Percentiles rank a stretch among this genome's conserved stretches.
These are phyloP conservation scores for Phlebopus sp. DNA, from an alignment of 1,284 basidiomycete species.

Conservation along the genomic window DNA sequence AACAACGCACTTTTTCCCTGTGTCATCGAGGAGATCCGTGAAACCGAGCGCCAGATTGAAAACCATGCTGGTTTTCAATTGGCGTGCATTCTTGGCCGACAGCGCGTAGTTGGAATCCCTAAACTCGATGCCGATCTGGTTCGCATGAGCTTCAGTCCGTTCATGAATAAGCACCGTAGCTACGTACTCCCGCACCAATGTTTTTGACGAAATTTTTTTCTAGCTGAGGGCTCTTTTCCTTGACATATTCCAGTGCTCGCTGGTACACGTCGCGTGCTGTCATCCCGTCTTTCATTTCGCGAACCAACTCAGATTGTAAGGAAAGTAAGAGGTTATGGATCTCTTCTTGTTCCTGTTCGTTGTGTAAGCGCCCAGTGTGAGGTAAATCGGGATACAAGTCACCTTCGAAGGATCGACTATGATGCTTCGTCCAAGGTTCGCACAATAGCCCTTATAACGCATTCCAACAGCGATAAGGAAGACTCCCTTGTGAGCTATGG, in stretches of 20 bases:
- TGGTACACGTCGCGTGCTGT: constrained; percentile 79
- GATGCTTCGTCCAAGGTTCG: constrained; percentile 90
- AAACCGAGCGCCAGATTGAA: constrained; percentile 86
- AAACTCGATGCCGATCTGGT: constrained; percentile 90
- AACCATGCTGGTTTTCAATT: constrained; percentile 79
- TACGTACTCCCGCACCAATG: constrained; percentile 82
- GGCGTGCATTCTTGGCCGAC: constrained; percentile 75
- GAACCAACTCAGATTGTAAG: constrained; percentile 76
- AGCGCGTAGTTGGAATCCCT: constrained; percentile 86
- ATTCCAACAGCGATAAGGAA: constrained; percentile 87
- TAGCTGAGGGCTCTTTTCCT: constrained; percentile 77
- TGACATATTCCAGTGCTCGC: constrained; percentile 70
- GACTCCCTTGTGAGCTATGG: constrained; percentile 88
- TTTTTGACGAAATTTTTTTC: constrained; percentile 87
- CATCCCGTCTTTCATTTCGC: constrained; percentile 80
- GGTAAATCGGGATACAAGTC: constrained; percentile 20
- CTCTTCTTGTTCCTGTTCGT: constrained; percentile 78
- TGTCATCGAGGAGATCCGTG: constrained; percentile 73
- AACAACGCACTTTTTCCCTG: constrained; percentile 66
- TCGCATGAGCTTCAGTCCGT: constrained; percentile 2
- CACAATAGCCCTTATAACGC: constrained; percentile 91
- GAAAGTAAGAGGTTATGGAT: constrained; percentile 80
- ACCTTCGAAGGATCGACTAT: constrained; percentile 92
- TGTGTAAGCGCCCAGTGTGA: constrained; percentile 5
- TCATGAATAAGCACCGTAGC: not conserved